A percentile compares a stretch with the other conserved stretches of the same genome.
phyloP scores from a whole-genome alignment of 2,329 filamentous ascomycete species.

The Peltaster fructicola region DNA sequence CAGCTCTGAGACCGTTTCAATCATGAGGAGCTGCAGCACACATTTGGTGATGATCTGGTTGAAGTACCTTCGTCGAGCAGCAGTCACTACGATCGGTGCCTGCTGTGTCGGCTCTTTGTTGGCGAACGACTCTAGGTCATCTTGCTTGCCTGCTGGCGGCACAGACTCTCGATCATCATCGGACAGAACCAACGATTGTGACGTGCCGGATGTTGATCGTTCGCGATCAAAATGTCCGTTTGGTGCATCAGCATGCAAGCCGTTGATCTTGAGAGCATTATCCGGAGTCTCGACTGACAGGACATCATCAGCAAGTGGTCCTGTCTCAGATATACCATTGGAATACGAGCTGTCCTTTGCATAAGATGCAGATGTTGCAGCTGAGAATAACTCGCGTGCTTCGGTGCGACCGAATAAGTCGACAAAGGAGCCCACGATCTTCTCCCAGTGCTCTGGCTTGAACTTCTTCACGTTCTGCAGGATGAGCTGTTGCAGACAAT shows the following conservation, averaged over 20 bases:
- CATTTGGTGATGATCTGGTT: slow-evolving; percentile 99
- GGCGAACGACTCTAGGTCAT: slow-evolving; percentile 69
- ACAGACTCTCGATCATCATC: not conserved
- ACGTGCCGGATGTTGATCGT: slow-evolving; percentile 5
- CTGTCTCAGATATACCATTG: slow-evolving; percentile 10
- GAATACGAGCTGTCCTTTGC: slow-evolving; percentile 10
- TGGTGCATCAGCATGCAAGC: slow-evolving; percentile 8
- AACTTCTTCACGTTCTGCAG: slow-evolving; percentile 94
- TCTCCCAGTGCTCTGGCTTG: slow-evolving; percentile 68
- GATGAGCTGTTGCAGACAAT: slow-evolving; percentile 91
- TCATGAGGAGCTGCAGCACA: slow-evolving; percentile 94
- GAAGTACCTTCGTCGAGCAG: slow-evolving; percentile 85
- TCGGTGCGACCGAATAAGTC: slow-evolving; percentile 91
- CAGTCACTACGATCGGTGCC: slow-evolving; percentile 81
- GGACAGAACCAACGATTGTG: slow-evolving; percentile 1
- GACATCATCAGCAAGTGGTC: slow-evolving; percentile 4
- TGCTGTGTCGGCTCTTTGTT: slow-evolving; percentile 61
- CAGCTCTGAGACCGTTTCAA: slow-evolving; percentile 95
- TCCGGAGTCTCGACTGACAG: slow-evolving; percentile 8
- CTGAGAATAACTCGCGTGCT: slow-evolving; percentile 85
- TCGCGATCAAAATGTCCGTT: slow-evolving; percentile 10
- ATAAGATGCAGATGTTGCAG: slow-evolving; percentile 37
- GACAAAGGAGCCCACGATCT: slow-evolving; percentile 90
- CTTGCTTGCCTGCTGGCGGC: slow-evolving; percentile 10
- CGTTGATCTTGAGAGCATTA: slow-evolving; percentile 29